phyloP scores from a whole-genome alignment of 768 basidiomycete species.

The Mycena metata region DNA sequence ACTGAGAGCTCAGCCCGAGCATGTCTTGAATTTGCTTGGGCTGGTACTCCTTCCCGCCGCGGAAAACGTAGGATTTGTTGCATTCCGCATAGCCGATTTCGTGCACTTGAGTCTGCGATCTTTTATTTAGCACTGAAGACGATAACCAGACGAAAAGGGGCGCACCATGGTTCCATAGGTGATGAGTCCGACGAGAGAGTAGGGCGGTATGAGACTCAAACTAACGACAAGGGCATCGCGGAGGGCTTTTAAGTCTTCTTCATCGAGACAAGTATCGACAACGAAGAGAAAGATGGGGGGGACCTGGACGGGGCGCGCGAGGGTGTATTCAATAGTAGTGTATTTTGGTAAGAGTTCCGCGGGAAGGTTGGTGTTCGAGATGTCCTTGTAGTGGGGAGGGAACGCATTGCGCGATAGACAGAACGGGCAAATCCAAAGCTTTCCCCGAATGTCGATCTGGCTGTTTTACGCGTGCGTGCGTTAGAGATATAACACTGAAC shows the following conservation, averaged over 20 bases:
- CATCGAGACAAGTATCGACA: slow-evolving; percentile 96
- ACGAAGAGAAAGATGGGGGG: slow-evolving; percentile 98
- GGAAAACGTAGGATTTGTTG: slow-evolving; percentile 98
- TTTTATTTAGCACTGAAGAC: neutral
- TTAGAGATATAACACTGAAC: slow-evolving; percentile 7
- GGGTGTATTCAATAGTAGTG: slow-evolving; percentile 99
- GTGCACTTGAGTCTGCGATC: slow-evolving; percentile 90
- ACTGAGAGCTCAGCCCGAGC: slow-evolving; percentile 87
- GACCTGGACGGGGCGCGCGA: slow-evolving; percentile 89
- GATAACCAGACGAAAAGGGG: slow-evolving; percentile 15
- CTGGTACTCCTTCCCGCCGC: slow-evolving; percentile 95
- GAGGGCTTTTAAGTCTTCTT: slow-evolving; percentile 95
- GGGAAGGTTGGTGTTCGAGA: slow-evolving; percentile 96
- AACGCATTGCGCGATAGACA: slow-evolving; percentile 97
- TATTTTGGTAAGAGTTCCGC: slow-evolving; percentile 97
- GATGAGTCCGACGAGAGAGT: slow-evolving; percentile 94
- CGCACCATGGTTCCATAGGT: slow-evolving; percentile 97
- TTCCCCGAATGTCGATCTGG: slow-evolving; percentile 98
- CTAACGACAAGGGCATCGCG: slow-evolving; percentile 96
- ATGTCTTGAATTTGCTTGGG: slow-evolving; percentile 99
- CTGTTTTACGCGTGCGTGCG: slow-evolving; percentile 55
- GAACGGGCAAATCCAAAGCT: slow-evolving; percentile 99
- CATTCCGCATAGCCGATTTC: slow-evolving; percentile 97
- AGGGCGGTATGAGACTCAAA: slow-evolving; percentile 92
- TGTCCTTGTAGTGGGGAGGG: slow-evolving; percentile 99